phyloP scores from a whole-genome alignment of 306 rosid genomes.

The Inga oerstediana region DNA sequence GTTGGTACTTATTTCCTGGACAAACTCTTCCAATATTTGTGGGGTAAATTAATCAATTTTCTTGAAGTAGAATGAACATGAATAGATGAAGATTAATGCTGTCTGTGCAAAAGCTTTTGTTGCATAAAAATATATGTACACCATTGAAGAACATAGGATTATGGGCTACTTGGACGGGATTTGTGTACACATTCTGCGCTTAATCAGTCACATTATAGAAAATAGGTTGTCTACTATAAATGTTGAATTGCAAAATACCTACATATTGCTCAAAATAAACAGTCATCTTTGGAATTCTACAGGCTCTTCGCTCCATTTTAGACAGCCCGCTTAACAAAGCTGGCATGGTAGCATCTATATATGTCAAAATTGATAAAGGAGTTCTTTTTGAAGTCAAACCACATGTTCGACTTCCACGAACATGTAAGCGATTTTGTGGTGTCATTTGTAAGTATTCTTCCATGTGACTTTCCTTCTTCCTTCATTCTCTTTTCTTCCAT shows the following conservation, averaged over 20 bases:
- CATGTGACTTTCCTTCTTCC: not conserved
- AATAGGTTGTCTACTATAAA: not conserved
- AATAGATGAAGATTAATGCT: not conserved
- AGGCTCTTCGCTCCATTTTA: constrained; percentile 38
- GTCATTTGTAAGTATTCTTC: constrained; percentile 36
- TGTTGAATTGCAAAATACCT: not conserved
- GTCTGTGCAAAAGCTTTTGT: not conserved
- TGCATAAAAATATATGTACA: not conserved
- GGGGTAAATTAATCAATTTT: not conserved
- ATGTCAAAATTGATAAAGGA: constrained; percentile 43
- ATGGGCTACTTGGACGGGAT: not conserved
- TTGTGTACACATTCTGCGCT: not conserved
- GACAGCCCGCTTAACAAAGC: constrained; percentile 47
- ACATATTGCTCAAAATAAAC: not conserved
- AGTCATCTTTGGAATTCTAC: not conserved
- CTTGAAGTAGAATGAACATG: not conserved
- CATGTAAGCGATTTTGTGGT: constrained; percentile 44
- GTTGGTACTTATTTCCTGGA: constrained; percentile 9
- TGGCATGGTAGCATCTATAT: constrained; percentile 45
- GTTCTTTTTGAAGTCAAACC: constrained; percentile 49
- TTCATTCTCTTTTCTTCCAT: not conserved
- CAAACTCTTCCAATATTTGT: not conserved
- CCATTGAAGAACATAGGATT: not conserved
- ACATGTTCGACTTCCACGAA: constrained; percentile 42
- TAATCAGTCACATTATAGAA: not conserved